A percentile compares a stretch with the other conserved stretches of the same genome.
Conservation (phyloP, 176 grass and related monocot genomes). For the maize (Zea mays) region Zm-B73-REFERENCE-NAM-5.0 NC_050101.1:107004001-107004500, state of each 20-base stretch:
- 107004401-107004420: constrained; percentile 47
- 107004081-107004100: constrained; percentile 73
- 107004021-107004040: constrained; percentile 73
- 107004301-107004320: background rate
- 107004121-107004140: constrained; percentile 69
- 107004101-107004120: constrained; percentile 57
- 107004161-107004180: constrained; percentile 78
- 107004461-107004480: constrained; percentile 47
- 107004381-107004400: constrained; percentile 58
- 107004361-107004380: constrained; percentile 78
- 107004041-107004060: constrained; percentile 71
- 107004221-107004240: background rate
- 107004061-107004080: constrained; percentile 79
- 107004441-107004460: constrained; percentile 46
- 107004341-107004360: constrained; percentile 3
- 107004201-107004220: background rate
- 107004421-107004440: constrained; percentile 52
- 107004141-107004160: constrained; percentile 76
- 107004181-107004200: constrained; percentile 72
- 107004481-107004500: constrained; percentile 63
- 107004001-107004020: constrained; percentile 45
- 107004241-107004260: background rate
- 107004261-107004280: background rate
- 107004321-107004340: background rate
- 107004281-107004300: background rate